Conservation (phyloP, 1,284 basidiomycete species). For the Austroboletus niveus region DNA sequence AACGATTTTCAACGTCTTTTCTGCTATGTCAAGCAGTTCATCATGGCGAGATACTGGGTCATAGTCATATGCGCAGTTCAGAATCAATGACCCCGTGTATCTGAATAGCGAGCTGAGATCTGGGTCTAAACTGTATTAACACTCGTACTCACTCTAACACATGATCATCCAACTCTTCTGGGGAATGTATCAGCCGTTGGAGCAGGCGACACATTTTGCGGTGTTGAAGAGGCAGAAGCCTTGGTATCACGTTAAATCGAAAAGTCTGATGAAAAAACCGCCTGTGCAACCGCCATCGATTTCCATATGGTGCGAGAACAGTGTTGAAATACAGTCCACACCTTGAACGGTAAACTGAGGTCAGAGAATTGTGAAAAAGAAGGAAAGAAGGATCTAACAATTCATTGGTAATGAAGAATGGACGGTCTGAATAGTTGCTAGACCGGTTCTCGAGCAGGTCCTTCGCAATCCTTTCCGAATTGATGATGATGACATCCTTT, state of each 20-base stretch:
- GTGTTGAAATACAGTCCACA: constrained; percentile 30
- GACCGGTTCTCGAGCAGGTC: constrained; percentile 6
- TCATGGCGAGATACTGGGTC: neutral
- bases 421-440: neutral
- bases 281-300: constrained; percentile 2
- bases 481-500: constrained; percentile 28
- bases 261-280: constrained; percentile 32
- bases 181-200: constrained; percentile 23
- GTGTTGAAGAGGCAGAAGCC: constrained; percentile 28
- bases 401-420: constrained; percentile 18
- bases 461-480: constrained; percentile 6
- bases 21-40: neutral
- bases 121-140: too few relatives aligned
- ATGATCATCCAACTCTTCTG: constrained; percentile 13
- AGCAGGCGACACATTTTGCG: constrained; percentile 32
- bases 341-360: constrained; percentile 18
- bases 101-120: neutral
- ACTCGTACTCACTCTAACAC: neutral
- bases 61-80: neutral
- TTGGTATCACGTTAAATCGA: constrained; percentile 12
- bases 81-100: neutral
- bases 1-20: neutral
- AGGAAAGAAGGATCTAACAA: neutral
- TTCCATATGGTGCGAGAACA: constrained; percentile 34
- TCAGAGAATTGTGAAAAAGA: neutral